Evolutionary conservation across 2,329 filamentous ascomycete genomes (phyloP), one percentile per base, ranked within the genome.

Genomic region (Colletotrichum siamense): DNA sequence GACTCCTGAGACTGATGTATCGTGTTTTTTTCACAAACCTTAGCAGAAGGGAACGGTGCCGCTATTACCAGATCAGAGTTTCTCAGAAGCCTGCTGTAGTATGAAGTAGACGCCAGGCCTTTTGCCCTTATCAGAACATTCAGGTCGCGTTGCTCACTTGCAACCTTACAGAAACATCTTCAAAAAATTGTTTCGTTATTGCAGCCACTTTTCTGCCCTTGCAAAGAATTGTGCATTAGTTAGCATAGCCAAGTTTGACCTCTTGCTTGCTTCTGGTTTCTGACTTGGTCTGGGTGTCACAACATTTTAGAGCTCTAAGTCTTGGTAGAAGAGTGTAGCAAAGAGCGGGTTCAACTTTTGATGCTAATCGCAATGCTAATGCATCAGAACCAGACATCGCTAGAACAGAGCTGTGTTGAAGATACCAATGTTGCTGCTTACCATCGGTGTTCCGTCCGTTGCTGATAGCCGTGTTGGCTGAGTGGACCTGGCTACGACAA

Each of bases 211-310:
- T 44, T 5, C 16, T 6, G 15, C 5, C 5, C 39, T n/a, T 10
- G 9, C 39, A 6, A 44, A 44, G 16, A 44, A n/a, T 0, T 44
- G 0, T 5, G 16, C 5, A 44, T 8, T 0, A n/a, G 5, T 44
- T 44, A 16, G 0, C 5, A 44, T 12, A 2, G 39, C 9, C 9
- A n/a, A 44, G 0, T 12, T 44, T n/a, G 18, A 44, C 18, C 8
- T 44, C 39, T 44, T 44, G 39, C 39, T 6, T 44, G 39, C 39
- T 44, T 44, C 0, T 18, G 39, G 39, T 44, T 44, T 9, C 39
- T 6, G 18, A 44, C 39, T 44, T n/a, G 39, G 39, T 44, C 39
- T 44, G 9, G 39, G 9, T 44, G 16, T 44, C 36, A 44, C 9
- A 9, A 3, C 1, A 1, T 18, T 44, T 18, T 3, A 6, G 39